Conservation (phyloP, 805 yeast species). For the Brettanomyces anomalus region DNA sequence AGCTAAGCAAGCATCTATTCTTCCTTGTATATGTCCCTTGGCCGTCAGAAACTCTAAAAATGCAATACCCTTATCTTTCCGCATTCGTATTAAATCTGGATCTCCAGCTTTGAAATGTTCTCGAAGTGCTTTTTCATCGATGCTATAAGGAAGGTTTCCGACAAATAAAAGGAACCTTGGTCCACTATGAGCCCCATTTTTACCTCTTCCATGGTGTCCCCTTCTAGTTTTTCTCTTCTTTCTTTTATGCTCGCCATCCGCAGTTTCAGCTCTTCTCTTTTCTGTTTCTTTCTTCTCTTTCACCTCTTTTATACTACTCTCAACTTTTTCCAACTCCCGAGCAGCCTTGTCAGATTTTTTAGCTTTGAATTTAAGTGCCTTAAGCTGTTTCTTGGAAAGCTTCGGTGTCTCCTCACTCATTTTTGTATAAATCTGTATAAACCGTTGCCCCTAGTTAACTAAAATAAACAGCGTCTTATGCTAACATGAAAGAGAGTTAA, state of each 20-base stretch:
- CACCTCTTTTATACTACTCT: conserved; percentile 12
- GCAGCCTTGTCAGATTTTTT: conserved; percentile 28
- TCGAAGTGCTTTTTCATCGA: conserved; percentile 50
- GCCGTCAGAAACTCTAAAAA: conserved; percentile 70
- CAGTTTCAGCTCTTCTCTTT: conserved; percentile 17
- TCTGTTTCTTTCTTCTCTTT: conserved; percentile 12
- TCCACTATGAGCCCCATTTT: conserved; percentile 26
- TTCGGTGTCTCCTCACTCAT: conserved; percentile 23
- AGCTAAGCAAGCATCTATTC: conserved; percentile 77
- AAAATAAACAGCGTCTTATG: too few relatives aligned
- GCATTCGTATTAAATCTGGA: conserved; percentile 70
- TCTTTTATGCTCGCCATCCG: conserved; percentile 16
- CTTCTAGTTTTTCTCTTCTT: conserved; percentile 71
- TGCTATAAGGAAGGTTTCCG: conserved; percentile 78
- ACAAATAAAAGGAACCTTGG: conserved; percentile 78
- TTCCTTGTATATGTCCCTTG: conserved; percentile 55
- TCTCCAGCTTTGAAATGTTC: conserved; percentile 64
- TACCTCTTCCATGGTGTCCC: conserved; percentile 64
- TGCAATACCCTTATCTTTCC: conserved; percentile 86
- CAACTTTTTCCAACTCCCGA: conserved; percentile 24
- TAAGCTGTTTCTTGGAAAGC: conserved; percentile 56
- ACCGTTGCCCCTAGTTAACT: too few relatives aligned
- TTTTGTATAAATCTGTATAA: background rate
- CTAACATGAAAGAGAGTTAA: background rate
- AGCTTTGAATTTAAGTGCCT: conserved; percentile 49